Conservation (phyloP, 768 basidiomycete species). For the Coprinopsis strossmayeri region DNA sequence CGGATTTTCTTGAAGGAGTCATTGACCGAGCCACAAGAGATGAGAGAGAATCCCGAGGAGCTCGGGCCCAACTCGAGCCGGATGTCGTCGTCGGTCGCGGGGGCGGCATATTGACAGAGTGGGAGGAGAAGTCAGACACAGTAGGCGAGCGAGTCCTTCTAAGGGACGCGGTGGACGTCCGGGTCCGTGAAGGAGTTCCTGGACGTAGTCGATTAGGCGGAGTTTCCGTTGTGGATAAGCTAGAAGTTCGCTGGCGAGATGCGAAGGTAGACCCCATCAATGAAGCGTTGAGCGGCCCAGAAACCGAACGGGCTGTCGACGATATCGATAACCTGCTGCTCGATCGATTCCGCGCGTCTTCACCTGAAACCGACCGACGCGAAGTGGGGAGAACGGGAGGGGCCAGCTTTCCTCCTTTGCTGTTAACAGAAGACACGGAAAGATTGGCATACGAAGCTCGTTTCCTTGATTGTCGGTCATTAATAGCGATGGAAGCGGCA, state of each 20-base stretch:
- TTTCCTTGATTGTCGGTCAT: conserved; percentile 18
- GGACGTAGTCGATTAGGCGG: conserved; percentile 26
- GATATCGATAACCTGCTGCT: conserved; percentile 53
- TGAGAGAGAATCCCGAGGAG: conserved; percentile 58
- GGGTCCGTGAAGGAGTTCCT: conserved; percentile 27
- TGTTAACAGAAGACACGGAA: conserved; percentile 23
- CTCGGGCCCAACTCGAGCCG: conserved; percentile 60
- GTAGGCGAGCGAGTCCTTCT: conserved; percentile 51
- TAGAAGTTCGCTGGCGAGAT: conserved; percentile 78
- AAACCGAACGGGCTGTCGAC: conserved; percentile 58
- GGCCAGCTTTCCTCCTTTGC: conserved; percentile 28
- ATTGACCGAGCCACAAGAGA: conserved; percentile 31
- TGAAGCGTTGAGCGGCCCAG: conserved; percentile 52
- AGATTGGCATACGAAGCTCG: conserved; percentile 22
- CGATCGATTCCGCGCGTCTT: conserved; percentile 41
- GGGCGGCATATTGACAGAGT: conserved; percentile 37
- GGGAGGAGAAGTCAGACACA: conserved; percentile 42
- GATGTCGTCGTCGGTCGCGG: conserved; percentile 38
- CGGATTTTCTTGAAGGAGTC: conserved; percentile 37
- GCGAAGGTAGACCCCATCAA: conserved; percentile 65
- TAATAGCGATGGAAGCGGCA: conserved; percentile 33
- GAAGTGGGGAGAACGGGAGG: conserved; percentile 34
- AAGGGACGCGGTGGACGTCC: conserved; percentile 29
- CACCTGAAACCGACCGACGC: conserved; percentile 46
- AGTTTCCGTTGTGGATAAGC: conserved; percentile 40